Conservation (phyloP, 495 filamentous ascomycete species). For the Rostrohypoxylon terebratum region DNA sequence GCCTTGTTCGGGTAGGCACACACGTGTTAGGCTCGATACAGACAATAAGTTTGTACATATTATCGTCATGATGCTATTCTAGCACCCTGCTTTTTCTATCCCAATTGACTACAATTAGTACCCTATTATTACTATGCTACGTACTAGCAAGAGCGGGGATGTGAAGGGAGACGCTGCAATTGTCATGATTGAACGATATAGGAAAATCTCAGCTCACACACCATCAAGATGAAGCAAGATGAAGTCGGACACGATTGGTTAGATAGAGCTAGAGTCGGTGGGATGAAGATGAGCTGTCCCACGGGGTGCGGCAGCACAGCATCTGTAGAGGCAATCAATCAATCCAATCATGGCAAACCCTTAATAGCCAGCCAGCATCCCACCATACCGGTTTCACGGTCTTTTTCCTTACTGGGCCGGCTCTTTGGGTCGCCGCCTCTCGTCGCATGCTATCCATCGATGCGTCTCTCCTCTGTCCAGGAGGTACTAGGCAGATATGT, state of each 20-base stretch:
- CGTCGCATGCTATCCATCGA: slow-evolving; percentile 33
- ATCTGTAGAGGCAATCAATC: slow-evolving; percentile 43
- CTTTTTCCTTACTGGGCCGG: slow-evolving; percentile 37
- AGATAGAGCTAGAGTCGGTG: slow-evolving; percentile 37
- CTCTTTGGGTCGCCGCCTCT: slow-evolving; percentile 41
- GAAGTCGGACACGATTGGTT: slow-evolving; percentile 36
- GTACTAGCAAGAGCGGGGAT: slow-evolving; percentile 9
- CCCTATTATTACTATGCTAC: background rate
- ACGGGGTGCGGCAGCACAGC: slow-evolving; percentile 46
- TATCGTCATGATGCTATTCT: slow-evolving; percentile 27
- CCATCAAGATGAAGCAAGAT: slow-evolving; percentile 46
- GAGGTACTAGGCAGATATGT: background rate
- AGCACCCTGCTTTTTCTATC: background rate
- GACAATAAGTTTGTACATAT: slow-evolving; percentile 35
- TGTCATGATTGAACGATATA: slow-evolving; percentile 35
- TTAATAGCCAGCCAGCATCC: slow-evolving; percentile 36
- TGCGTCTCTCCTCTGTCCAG: slow-evolving; percentile 4
- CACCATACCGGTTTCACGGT: slow-evolving; percentile 42
- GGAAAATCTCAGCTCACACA: slow-evolving; percentile 33
- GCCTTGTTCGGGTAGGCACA: slow-evolving; percentile 28
- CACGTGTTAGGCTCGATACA: slow-evolving; percentile 24
- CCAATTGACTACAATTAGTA: too few species aligned
- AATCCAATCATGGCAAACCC: slow-evolving; percentile 37
- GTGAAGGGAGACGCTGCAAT: slow-evolving; percentile 14
- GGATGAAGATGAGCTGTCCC: slow-evolving; percentile 45